Base-by-base conservation (phyloP, 768 basidiomycete species). In the Lactarius deliciosus region DNA sequence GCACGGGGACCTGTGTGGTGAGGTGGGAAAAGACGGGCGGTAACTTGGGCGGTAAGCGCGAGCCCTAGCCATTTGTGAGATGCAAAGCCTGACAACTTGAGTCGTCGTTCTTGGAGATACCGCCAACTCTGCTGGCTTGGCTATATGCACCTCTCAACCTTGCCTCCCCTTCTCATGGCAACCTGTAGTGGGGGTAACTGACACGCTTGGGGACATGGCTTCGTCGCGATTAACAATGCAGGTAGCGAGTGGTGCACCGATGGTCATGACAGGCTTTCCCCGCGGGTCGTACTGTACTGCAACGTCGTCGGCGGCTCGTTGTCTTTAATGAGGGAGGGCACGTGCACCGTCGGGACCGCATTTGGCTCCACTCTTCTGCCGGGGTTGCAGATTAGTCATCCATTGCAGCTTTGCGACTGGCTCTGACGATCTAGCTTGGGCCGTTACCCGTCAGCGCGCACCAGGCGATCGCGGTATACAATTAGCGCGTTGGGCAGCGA, bases 51-150 rank as follows among this genome's bases (percentile, higher is more conserved):
- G 9, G 34, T 74, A 43, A 28, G 65, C 40, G 15, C 40, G 15
- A 40, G 13, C 16, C 15, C 13, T 15, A 16, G 40, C 15, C 15
- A 40, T 38, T 40, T 15, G 40, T 16, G n/a, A n/a, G 43, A 43
- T 43, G 18, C 3, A 8, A 45, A 8, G 20, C 45, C 45, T 45
- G 20, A n/a, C 36, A 56, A 25, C 2, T 4, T 5, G 15, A 13
- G 16, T 57, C 30, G 20, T 61, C 32, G 15, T 22, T n/a, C n/a
- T 10, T 28, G 25, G 1, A 28, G 25, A 2, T 75, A 84, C 40
- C 88, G 86, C 72, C 87, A 89, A 71, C 87, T 88, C 69, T 83
- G 87, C 8, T 86, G 80, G 77, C 71, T 78, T 88, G 85, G 85
- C 8, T 75, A 88, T 70, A 64, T 10, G 15, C 18, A 53, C 30